Evolutionary conservation across 2,329 filamentous ascomycete species (phyloP), one percentile per base, ranked within the genome.

Genomic region (Cytospora schulzeri): DNA sequence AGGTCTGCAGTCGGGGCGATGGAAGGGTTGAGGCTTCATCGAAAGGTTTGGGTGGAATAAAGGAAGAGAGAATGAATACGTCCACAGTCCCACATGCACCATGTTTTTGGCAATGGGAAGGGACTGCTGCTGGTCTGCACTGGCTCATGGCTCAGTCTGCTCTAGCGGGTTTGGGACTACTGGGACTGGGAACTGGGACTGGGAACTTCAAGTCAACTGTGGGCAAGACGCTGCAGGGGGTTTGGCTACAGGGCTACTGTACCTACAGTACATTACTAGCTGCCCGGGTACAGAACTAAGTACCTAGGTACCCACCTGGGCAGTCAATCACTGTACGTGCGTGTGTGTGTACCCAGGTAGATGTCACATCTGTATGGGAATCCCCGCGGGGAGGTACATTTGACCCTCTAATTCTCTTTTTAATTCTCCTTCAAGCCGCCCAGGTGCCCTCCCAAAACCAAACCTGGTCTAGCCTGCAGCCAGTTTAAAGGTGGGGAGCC

Each of bases 1-100:
- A 48, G 63, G 61, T 56, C 50, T 57, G 53, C 61, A 38, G 64
- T 60, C 60, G 60, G 60, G 41, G 60, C 52, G 55, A 56, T 24
- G 60, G 33, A 35, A 41, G 22, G 53, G 52, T 50, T 62, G 52
- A 62, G 60, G 60, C 60, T 62, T 62, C 55, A 54, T 62, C 60
- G 60, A 62, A 26, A 56, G 60, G 45, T 48, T 48, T 48, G 45
- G 45, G 45, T 48, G 45, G 45, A 48, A 48, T 48, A 48, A 48
- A 48, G 45, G 45, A 48, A 48, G 45, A 48, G 45, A 48, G 45
- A 48, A 48, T 48, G 45, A 48, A 48, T 48, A 48, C 45, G 45
- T 48, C 45, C 45, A 48, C 45, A 48, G 45, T 48, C 45, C 45
- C 45, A 48, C 45, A 48, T 48, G 45, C 45, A 48, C 45, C 45